Conservation (phyloP, 169 alveolate species). For the Cryptosporidium sp. region DNA sequence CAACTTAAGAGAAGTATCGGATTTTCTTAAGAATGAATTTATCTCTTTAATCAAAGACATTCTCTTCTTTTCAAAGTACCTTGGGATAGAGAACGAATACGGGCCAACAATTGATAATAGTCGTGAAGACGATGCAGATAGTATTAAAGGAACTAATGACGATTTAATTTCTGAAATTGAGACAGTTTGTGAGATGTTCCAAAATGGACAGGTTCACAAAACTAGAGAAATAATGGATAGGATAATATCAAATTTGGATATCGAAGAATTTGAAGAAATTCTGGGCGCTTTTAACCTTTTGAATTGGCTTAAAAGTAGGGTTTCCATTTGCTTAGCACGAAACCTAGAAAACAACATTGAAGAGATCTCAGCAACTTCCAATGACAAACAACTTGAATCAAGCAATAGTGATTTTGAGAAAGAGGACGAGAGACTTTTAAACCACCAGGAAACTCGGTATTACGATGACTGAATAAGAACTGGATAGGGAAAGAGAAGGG, state of each 20-base stretch:
- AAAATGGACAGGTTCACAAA: not conserved
- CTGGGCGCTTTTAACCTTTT: conserved; percentile 16
- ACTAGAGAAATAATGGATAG: conserved; percentile 14
- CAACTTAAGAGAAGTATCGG: conserved; percentile 5
- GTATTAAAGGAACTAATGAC: not conserved
- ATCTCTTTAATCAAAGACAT: conserved; percentile 28
- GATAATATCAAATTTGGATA: conserved; percentile 25
- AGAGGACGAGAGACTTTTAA: not conserved
- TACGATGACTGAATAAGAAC: not conserved
- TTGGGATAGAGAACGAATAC: conserved; percentile 16
- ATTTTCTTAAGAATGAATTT: conserved; percentile 43
- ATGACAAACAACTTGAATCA: not conserved
- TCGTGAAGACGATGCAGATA: not conserved
- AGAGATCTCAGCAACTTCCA: not conserved
- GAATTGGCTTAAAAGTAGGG: conserved; percentile 57
- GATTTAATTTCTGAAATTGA: conserved; percentile 24
- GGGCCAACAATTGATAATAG: not conserved
- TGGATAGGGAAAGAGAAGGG: not conserved
- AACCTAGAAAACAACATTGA: not conserved
- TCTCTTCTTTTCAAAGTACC: conserved; percentile 37
- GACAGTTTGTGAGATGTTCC: not conserved
- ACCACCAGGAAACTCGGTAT: conserved; percentile 14
- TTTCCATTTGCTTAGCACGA: conserved; percentile 17
- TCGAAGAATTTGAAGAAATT: conserved; percentile 14
- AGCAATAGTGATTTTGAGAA: not conserved